Conservation (phyloP, 2,329 filamentous ascomycete genomes). For the Scytalidium lignicola region DNA sequence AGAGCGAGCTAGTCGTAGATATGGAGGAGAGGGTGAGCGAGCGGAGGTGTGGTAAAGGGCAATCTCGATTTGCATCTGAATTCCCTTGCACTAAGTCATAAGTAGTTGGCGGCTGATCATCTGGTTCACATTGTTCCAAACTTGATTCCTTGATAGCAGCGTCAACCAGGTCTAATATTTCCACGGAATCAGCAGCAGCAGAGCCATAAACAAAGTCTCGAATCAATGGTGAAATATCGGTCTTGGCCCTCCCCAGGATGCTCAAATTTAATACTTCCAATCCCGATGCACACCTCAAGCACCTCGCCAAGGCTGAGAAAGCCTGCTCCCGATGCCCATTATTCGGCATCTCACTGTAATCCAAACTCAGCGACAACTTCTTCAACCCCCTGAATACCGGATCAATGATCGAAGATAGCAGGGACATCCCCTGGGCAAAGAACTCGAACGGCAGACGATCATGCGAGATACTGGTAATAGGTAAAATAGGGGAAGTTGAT, state of each 20-base stretch:
- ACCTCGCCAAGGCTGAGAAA: constrained; percentile 13
- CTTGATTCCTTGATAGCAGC: not conserved
- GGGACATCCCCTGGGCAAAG: constrained; percentile 15
- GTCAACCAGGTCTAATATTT: not conserved
- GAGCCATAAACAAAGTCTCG: not conserved
- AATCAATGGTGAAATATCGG: constrained; percentile 14
- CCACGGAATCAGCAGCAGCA: not conserved
- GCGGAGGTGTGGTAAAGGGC: constrained; percentile 33
- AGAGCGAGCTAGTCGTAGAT: constrained; percentile 37
- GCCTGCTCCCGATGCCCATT: constrained; percentile 8
- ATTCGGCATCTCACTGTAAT: constrained; percentile 17
- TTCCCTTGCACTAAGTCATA: no score
- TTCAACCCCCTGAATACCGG: constrained; percentile 13
- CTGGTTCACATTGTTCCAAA: constrained; percentile 3
- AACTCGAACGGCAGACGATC: constrained; percentile 25
- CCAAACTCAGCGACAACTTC: constrained; percentile 13
- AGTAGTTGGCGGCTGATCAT: not conserved
- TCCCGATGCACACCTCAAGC: constrained; percentile 9
- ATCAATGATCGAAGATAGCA: constrained; percentile 9
- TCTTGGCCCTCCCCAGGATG: constrained; percentile 14
- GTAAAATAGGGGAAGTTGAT: constrained; percentile 4
- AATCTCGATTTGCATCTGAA: constrained; percentile 16
- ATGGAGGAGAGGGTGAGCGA: constrained; percentile 40
- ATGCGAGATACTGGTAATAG: constrained; percentile 16
- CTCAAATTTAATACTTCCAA: constrained; percentile 13